Conservation (phyloP, 371 early-diverging fungal species). For the Saksenaea vasiformis region DNA sequence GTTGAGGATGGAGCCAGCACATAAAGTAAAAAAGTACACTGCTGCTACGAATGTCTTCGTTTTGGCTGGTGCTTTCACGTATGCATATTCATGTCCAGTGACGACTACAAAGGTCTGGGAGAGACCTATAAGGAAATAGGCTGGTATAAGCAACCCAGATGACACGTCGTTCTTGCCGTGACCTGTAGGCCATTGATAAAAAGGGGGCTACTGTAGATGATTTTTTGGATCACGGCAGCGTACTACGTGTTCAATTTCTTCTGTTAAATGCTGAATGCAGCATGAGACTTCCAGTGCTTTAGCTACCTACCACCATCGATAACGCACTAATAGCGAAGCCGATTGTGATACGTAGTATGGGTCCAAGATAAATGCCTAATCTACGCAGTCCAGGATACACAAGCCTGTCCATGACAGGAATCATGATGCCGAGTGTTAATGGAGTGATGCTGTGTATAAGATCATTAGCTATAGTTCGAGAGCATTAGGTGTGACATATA, state of each 20-base stretch:
- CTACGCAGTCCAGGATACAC: neutral
- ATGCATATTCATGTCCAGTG: constrained; percentile 72
- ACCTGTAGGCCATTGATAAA: no score
- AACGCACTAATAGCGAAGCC: neutral
- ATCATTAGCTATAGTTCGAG: neutral
- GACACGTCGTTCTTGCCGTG: no score
- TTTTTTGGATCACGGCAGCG: no score
- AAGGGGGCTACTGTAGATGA: no score
- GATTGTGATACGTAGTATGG: neutral
- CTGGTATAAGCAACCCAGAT: no score
- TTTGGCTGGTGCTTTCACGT: constrained; percentile 56
- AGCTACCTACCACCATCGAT: constrained; percentile 8
- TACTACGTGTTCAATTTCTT: neutral
- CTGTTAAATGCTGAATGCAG: no score
- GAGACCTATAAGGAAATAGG: no score
- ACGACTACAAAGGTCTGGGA: constrained; percentile 45
- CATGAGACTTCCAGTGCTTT: no score
- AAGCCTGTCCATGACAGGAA: neutral
- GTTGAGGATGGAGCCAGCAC: constrained; percentile 56
- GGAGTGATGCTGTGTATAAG: neutral
- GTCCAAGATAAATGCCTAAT: neutral
- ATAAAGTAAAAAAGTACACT: constrained; percentile 61
- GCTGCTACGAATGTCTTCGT: constrained; percentile 68
- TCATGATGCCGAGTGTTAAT: neutral
- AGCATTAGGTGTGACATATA: neutral